phyloP scores from a whole-genome alignment of 768 basidiomycete species.

The Boletus vermiculosoides region DNA sequence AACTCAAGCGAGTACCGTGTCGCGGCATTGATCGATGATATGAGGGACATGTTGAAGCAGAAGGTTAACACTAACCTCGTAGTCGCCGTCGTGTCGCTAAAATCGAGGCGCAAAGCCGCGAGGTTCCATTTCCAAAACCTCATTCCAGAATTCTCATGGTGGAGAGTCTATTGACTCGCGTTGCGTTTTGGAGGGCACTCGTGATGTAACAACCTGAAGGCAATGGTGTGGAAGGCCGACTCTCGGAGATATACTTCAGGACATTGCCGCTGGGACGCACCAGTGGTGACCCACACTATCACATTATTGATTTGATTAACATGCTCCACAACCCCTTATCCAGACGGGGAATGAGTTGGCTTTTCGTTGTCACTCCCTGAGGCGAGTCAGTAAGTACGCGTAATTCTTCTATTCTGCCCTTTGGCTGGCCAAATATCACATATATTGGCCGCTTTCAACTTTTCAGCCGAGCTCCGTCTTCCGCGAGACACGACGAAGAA shows the following conservation, averaged over 20 bases:
- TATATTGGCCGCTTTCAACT: conserved; percentile 50
- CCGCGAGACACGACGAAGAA: conserved; percentile 49
- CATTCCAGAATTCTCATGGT: neutral
- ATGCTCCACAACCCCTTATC: conserved; percentile 42
- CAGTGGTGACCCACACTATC: conserved; percentile 1
- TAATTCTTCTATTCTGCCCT: conserved; percentile 31
- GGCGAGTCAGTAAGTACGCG: conserved; percentile 32
- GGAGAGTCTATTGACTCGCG: neutral
- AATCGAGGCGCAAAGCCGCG: neutral
- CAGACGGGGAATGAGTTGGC: conserved; percentile 38
- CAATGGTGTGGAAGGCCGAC: neutral
- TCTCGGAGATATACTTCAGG: neutral
- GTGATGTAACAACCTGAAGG: conserved; percentile 3
- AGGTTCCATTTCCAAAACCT: neutral
- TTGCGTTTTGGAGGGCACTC: neutral
- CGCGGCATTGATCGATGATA: neutral
- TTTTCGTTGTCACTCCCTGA: conserved; percentile 36
- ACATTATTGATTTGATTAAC: neutral
- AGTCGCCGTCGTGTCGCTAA: neutral
- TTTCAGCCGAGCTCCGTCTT: conserved; percentile 41
- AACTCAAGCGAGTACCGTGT: conserved; percentile 1
- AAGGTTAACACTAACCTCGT: neutral
- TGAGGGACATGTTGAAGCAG: neutral
- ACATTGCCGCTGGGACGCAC: neutral
- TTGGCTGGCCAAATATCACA: conserved; percentile 43